Base-by-base conservation (phyloP, 164 flowering plant genomes). In the Chloranthus sessilifolius region DNA sequence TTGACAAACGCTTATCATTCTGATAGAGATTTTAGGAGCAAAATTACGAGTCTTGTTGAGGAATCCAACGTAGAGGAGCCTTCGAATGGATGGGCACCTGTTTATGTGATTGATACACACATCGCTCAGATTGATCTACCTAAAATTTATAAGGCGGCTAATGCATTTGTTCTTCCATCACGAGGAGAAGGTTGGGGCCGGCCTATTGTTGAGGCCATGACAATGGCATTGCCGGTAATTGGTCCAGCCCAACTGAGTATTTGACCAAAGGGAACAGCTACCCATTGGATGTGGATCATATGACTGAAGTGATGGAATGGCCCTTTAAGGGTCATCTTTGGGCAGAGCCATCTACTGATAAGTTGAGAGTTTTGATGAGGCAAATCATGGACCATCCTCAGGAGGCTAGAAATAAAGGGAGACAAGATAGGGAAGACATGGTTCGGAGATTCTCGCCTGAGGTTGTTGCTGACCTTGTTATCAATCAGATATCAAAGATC, bases 101-200 rank as follows among this genome's bases (percentile, higher is more conserved):
- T 81, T 25, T 70, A 68, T 64, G 77, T 86, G 48, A 73, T 77
- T 15, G 78, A 79, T 43, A 43, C 58, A 17, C 91, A 86, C 59
- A 70, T 86, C 15, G 60, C 86, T 63, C 88, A 83, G 42, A 53
- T 59, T 50, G 81, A 81, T 69, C 61, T 83, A 40, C 95, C 88
- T 1, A 64, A 74, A 48, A 3, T 81, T 1, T 83, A 83, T 67
- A 77, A 62, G 55, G 81, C 88, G 17, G 90, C 83, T 22, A 60
- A 74, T 63, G 88, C 81, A 21, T 81, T 83, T 73, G 86, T 83
- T 49, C 78, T 83, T 12, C 82, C 95, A 21, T 77, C 90, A 1
- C 75, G 95, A 55, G 90, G 90, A 11, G 90, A 81, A 69, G 95
- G 95, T 0, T 86, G 90, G 88, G 90, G 90, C 30, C 64, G 84